Conservation (phyloP, 1,139 yeast genomes). For the Scheffersomyces insectosa region DNA sequence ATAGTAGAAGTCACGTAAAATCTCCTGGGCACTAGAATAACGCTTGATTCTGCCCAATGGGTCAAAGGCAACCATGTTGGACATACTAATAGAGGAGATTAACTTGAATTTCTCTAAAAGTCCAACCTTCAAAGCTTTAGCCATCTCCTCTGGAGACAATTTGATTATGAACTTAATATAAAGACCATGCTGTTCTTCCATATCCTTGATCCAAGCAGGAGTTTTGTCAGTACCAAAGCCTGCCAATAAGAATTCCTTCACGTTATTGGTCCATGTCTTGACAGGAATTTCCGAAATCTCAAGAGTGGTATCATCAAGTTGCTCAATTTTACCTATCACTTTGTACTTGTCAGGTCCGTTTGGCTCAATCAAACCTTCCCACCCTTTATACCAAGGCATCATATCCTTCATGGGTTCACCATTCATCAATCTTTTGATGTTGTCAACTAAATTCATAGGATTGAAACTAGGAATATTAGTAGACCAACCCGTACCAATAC, state of each 20-base stretch:
- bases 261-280: slow-evolving; percentile 86
- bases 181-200: slow-evolving; percentile 90
- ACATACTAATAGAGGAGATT: slow-evolving; percentile 62
- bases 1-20: slow-evolving; percentile 78
- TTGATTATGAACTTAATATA: slow-evolving; percentile 79
- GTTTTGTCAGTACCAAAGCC: slow-evolving; percentile 76
- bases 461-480: slow-evolving; percentile 89
- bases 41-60: slow-evolving; percentile 86
- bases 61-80: slow-evolving; percentile 96
- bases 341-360: slow-evolving; percentile 66
- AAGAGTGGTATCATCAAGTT: slow-evolving; percentile 73
- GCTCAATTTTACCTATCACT: slow-evolving; percentile 78
- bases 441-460: slow-evolving; percentile 78
- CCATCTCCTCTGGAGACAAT: slow-evolving; percentile 79
- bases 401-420: slow-evolving; percentile 72
- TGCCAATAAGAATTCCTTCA: slow-evolving; percentile 78
- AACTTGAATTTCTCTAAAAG: slow-evolving; percentile 82
- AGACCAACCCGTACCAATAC: slow-evolving; percentile 99
- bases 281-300: slow-evolving; percentile 94
- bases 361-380: slow-evolving; percentile 82
- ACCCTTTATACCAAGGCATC: slow-evolving; percentile 95
- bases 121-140: slow-evolving; percentile 70
- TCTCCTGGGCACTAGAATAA: slow-evolving; percentile 74
- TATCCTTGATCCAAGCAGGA: slow-evolving; percentile 87
- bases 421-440: slow-evolving; percentile 70